Conservation (phyloP, 2,329 filamentous ascomycete species). For the Claviceps maximensis region DNA sequence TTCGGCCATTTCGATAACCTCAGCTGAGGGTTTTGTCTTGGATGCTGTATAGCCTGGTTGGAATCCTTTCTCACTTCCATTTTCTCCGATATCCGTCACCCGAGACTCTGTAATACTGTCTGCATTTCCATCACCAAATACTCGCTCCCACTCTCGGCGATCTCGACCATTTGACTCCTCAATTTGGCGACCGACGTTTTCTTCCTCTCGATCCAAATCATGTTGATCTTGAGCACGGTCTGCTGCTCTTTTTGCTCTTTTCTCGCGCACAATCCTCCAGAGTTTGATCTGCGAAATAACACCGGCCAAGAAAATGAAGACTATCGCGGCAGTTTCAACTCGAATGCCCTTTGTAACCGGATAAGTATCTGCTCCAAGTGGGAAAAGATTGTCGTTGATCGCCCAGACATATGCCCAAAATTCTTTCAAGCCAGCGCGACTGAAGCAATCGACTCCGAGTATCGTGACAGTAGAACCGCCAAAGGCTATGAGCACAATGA, state of each 20-base stretch:
- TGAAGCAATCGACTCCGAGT: conserved; percentile 84
- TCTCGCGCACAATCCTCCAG: conserved; percentile 66
- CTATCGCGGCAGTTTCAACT: conserved; percentile 66
- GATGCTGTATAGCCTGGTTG: conserved; percentile 22
- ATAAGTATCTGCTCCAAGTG: conserved; percentile 61
- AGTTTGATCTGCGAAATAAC: conserved; percentile 74
- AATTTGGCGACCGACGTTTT: conserved; percentile 53
- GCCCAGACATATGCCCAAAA: conserved; percentile 92
- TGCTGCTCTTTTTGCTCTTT: conserved; percentile 38
- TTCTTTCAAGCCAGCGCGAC: conserved; percentile 79
- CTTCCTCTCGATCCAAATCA: conserved; percentile 51
- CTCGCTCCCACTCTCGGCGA: conserved; percentile 59
- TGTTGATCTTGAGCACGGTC: conserved; percentile 36
- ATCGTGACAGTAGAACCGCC: conserved; percentile 66
- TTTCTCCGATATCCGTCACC: conserved; percentile 39
- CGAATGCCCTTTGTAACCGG: conserved; percentile 76
- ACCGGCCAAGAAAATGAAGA: conserved; percentile 63
- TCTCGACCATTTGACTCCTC: conserved; percentile 50
- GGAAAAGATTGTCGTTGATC: conserved; percentile 70
- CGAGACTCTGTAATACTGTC: conserved; percentile 23
- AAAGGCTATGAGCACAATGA: conserved; percentile 69
- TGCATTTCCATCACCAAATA: conserved; percentile 50
- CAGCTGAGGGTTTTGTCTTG: conserved; percentile 23
- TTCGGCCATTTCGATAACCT: conserved; percentile 45
- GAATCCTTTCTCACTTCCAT: conserved; percentile 32